Percentiles rank a stretch among this genome's conserved stretches.
Evolutionary conservation across 2,329 filamentous ascomycete genomes (phyloP).

Genomic region (Colletotrichum sp.): DNA sequence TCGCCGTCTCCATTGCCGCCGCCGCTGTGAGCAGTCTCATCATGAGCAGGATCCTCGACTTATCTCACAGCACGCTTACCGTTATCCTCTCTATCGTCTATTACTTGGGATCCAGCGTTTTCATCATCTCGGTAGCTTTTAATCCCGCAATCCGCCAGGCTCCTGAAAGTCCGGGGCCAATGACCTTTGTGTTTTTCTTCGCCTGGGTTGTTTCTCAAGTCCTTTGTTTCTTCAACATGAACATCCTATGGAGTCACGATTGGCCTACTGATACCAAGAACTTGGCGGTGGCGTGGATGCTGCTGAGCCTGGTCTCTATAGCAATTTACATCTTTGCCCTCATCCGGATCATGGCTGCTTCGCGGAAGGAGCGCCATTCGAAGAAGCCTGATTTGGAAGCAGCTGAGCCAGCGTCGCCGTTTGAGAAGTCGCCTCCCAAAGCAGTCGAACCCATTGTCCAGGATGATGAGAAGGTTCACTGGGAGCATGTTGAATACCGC

Average conservation of each 20-base stretch:
- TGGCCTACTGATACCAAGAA: neutral
- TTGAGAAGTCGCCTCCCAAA: neutral
- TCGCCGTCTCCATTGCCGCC: neutral
- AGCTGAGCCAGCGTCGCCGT: neutral
- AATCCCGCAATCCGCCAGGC: neutral
- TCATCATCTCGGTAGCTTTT: neutral
- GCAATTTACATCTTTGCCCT: neutral
- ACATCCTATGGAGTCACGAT: neutral
- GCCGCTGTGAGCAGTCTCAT: neutral
- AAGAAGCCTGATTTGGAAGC: neutral
- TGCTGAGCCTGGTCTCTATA: neutral
- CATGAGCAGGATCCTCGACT: neutral
- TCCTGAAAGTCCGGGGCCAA: neutral
- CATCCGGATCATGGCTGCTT: neutral
- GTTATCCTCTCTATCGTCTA: neutral
- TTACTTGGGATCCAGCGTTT: neutral
- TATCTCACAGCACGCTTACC: neutral
- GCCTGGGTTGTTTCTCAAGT: neutral
- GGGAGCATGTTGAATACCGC: too few species aligned
- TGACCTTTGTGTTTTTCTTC: neutral
- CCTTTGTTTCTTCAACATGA: neutral
- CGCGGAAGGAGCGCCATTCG: neutral
- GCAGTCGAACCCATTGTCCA: too few species aligned
- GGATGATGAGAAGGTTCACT: too few species aligned
- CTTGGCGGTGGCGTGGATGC: neutral